Base-by-base conservation (phyloP, 2,329 filamentous ascomycete species). In the Ceratocystis lukuohia region DNA sequence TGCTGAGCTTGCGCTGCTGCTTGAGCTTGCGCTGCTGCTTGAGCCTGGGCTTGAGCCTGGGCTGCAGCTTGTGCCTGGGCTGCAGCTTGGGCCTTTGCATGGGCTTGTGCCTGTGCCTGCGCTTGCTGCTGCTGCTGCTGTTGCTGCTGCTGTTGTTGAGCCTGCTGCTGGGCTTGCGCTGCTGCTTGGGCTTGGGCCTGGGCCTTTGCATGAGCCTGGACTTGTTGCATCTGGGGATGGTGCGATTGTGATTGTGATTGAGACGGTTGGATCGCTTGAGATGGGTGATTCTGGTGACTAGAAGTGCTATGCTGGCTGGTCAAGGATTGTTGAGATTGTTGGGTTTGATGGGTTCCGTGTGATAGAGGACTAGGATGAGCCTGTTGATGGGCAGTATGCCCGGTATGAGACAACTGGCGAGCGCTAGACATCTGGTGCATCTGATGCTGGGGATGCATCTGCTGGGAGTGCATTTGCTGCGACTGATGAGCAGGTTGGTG, bases 61-160 rank as follows among this genome's bases (percentile, higher is more conserved):
- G 65, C 65, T 45, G 64, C 37, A 1, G 22, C 61, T 64, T 77
- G 77, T 28, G 75, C 74, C 70, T 78, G 77, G 63, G 77, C 70
- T n/a, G 69, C 70, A 5, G 63, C 62, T 30, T 68, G 68, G 15
- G 69, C 68, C 15, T 62, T 56, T 10, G 61, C 61, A 15, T 67
- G 65, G 8, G 65, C 66, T 25, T 69, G 68, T 30, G 65, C 65
- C 28, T 66, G 64, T 2, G 64, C 62, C 30, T 69, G 66, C 5
- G 62, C 50, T 30, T n/a, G 67, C 62, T 25, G 61, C 45, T 33
- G 63, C 2, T 63, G 63, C 6, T 65, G 46, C 0, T 53, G 61
- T 10, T 69, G 69, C 6, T 70, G 66, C 7, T 56, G 48, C n/a
- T 53, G 45, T 2, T 67, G 66, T 22, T 67, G 66, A 41, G 61